phyloP scores from a whole-genome alignment of 371 early-diverging fungal genomes.

The Enteropsectra breve region DNA sequence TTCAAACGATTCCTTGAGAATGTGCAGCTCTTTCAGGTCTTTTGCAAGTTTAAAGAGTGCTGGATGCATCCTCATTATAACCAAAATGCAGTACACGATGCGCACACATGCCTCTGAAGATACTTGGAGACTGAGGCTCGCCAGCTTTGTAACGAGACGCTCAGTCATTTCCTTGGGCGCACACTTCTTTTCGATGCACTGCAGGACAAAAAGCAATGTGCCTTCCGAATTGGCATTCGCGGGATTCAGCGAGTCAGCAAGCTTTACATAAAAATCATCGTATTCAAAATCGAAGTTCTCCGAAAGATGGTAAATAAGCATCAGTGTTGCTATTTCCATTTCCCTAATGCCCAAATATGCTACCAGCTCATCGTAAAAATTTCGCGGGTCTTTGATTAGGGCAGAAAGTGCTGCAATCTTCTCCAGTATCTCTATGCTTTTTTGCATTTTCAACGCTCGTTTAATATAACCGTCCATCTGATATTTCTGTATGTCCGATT shows the following conservation, averaged over 20 bases:
- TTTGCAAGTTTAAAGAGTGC: constrained; percentile 12
- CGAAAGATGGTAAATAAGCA: constrained; percentile 24
- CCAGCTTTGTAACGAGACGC: constrained; percentile 9
- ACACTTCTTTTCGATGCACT: constrained; percentile 6
- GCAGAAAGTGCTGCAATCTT: constrained; percentile 10
- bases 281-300: constrained; percentile 24
- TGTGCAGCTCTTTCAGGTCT: constrained; percentile 5
- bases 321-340: constrained; percentile 3
- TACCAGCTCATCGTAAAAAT: constrained; percentile 10
- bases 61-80: constrained; percentile 39
- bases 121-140: not conserved
- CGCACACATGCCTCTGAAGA: constrained; percentile 4
- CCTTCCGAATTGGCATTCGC: constrained; percentile 10
- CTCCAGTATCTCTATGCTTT: constrained; percentile 12
- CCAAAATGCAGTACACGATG: constrained; percentile 22
- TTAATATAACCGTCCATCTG: no score
- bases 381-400: constrained; percentile 22
- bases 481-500: no score
- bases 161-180: not conserved
- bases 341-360: not conserved
- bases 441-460: no score
- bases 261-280: constrained; percentile 9
- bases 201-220: constrained; percentile 26
- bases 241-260: not conserved
- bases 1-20: constrained; percentile 20